Conservation (phyloP, 2,329 filamentous ascomycete genomes). For the Pleurostoma richardsiae region DNA sequence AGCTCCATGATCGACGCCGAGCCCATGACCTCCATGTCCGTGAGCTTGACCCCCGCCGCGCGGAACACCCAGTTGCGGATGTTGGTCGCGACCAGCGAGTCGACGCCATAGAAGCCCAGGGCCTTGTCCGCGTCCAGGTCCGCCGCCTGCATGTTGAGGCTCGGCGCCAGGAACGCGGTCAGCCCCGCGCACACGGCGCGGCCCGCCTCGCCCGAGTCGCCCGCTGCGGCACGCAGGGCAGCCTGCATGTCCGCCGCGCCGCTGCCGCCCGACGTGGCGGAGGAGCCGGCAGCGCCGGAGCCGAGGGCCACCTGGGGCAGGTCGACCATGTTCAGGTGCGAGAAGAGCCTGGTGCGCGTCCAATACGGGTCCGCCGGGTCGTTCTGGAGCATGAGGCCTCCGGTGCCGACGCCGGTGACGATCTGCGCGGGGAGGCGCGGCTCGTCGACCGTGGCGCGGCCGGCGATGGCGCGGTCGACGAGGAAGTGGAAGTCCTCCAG, state of each 20-base stretch:
- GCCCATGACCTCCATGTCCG: constrained; percentile 37
- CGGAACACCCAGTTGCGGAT: constrained; percentile 45
- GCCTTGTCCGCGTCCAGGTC: constrained; percentile 40
- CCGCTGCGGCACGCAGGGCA: constrained; percentile 32
- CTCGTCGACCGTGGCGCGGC: constrained; percentile 17
- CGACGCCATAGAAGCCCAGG: constrained; percentile 35
- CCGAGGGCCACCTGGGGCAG: constrained; percentile 19
- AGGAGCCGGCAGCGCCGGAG: not conserved
- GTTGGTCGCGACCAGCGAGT: constrained; percentile 45
- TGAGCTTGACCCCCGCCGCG: constrained; percentile 35
- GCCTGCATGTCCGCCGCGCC: constrained; percentile 27
- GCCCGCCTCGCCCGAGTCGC: constrained; percentile 33
- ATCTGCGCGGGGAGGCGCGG: constrained; percentile 37
- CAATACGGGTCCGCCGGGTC: constrained; percentile 48
- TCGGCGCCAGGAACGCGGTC: constrained; percentile 39
- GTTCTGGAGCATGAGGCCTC: constrained; percentile 48
- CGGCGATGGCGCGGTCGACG: constrained; percentile 39
- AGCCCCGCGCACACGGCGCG: constrained; percentile 37
- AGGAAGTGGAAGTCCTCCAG: constrained; percentile 43
- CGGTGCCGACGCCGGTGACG: constrained; percentile 48
- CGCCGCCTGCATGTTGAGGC: constrained; percentile 42
- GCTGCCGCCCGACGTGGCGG: constrained; percentile 5
- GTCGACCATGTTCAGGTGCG: constrained; percentile 43
- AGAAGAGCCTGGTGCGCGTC: constrained; percentile 43
- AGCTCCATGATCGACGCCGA: constrained; percentile 8